Conservation (phyloP, 176 grass and related monocot species). For the Hsuehochloa calcarea region DNA sequence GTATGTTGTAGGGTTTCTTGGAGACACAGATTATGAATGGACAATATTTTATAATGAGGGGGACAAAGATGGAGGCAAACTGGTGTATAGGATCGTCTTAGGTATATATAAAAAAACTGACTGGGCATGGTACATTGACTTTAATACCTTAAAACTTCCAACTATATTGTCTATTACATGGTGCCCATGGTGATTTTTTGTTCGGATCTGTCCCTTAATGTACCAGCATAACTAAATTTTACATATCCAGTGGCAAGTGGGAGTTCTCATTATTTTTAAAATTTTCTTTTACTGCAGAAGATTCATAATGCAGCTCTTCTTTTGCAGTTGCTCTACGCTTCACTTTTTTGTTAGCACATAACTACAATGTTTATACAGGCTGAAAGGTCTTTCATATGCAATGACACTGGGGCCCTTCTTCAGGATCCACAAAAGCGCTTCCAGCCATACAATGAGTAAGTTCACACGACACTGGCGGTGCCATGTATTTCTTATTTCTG, state of each 20-base stretch:
- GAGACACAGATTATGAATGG: neutral
- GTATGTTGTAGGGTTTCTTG: neutral
- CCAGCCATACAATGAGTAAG: conserved; percentile 89
- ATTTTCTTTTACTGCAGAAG: neutral
- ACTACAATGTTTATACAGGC: conserved; percentile 44
- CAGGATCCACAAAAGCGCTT: conserved; percentile 60
- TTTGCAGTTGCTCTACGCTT: neutral
- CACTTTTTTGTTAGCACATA: conserved; percentile 8
- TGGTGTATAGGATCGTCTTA: neutral
- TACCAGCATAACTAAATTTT: neutral
- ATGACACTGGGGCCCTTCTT: conserved; percentile 80
- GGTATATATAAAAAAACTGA: neutral
- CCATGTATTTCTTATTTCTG: conserved; percentile 21
- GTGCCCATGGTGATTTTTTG: neutral
- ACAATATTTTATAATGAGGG: neutral
- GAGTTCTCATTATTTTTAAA: neutral
- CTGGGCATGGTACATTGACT: neutral
- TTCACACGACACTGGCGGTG: neutral
- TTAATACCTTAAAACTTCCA: neutral
- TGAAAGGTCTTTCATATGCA: conserved; percentile 88
- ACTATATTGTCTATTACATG: neutral
- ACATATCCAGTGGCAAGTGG: neutral
- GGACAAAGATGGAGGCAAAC: neutral
- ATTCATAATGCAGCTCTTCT: neutral
- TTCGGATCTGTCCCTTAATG: neutral